phyloP scores from a whole-genome alignment of 352 stramenopile genomes.

The Globisporangium nagaii region DNA sequence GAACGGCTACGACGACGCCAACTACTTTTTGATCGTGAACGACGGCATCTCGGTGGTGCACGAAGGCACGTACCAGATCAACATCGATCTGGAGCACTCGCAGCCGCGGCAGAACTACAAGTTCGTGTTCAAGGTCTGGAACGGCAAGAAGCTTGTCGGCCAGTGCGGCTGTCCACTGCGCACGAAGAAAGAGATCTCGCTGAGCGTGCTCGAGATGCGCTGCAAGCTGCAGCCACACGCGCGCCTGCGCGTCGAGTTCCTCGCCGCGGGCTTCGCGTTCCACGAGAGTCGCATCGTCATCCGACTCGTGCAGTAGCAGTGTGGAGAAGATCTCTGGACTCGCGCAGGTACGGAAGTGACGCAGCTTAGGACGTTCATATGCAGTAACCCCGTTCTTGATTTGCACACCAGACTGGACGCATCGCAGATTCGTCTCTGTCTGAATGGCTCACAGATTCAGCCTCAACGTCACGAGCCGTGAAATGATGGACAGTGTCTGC shows the following conservation, averaged over 20 bases:
- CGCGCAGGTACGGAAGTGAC: too few relatives aligned
- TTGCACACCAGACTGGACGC: too few relatives aligned
- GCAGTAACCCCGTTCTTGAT: too few relatives aligned
- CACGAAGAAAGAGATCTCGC: constrained; percentile 32
- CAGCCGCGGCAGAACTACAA: constrained; percentile 12
- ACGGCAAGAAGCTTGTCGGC: constrained; percentile 28
- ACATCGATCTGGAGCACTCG: constrained; percentile 28
- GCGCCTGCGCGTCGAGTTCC: constrained; percentile 34
- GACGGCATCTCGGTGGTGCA: constrained; percentile 21
- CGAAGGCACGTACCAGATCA: constrained; percentile 22
- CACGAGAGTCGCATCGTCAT: constrained; percentile 36
- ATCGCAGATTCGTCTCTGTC: too few relatives aligned
- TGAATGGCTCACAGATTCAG: too few relatives aligned
- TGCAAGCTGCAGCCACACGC: constrained; percentile 25
- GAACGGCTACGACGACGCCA: constrained; percentile 11
- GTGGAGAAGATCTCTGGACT: too few relatives aligned
- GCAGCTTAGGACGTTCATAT: too few relatives aligned
- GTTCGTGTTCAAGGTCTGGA: constrained; percentile 33
- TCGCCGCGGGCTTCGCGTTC: constrained; percentile 33
- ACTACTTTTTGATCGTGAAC: constrained; percentile 23
- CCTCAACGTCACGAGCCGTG: too few relatives aligned
- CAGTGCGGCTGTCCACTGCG: constrained; percentile 31
- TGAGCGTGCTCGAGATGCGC: constrained; percentile 32
- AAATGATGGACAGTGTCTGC: too few relatives aligned
- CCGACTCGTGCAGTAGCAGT: constrained; percentile 19